These are phyloP conservation scores for Phylloporus arenicola DNA, from an alignment of 768 basidiomycete genomes.

Conservation along the genomic window DNA sequence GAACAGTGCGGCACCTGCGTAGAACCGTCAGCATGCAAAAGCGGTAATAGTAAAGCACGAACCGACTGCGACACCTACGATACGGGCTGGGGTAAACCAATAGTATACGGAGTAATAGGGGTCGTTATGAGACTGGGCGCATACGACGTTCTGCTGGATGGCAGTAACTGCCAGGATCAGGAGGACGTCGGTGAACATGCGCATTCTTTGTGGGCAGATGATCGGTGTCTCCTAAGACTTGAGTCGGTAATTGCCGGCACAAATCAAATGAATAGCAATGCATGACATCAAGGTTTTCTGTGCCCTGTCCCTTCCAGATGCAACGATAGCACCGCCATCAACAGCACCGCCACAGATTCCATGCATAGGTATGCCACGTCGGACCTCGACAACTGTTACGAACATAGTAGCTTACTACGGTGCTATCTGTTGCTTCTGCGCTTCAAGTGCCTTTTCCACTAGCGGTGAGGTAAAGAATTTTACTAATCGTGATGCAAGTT, in stretches of 20 bases:
- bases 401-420: no score
- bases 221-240: not conserved
- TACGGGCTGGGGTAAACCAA: slow-evolving; percentile 24
- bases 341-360: no score
- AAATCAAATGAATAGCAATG: no score
- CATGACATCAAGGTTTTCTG: no score
- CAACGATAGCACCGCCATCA: no score
- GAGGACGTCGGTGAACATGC: not conserved
- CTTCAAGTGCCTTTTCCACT: no score
- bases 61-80: slow-evolving; percentile 25
- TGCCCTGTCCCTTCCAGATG: no score
- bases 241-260: not conserved
- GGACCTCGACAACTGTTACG: no score
- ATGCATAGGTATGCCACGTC: no score
- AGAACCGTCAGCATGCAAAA: not conserved
- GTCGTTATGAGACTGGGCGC: slow-evolving; percentile 6
- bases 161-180: slow-evolving; percentile 7
- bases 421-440: no score
- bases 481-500: no score
- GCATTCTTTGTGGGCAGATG: not conserved
- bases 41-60: not conserved
- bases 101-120: slow-evolving; percentile 1
- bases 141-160: slow-evolving; percentile 1
- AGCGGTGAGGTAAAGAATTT: no score
- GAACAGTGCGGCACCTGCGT: slow-evolving; percentile 8